Evolutionary conservation across 129 eudicot species (phyloP), one percentile per base, ranked within the genome.

Genomic region (Cynara cardunculus): DNA sequence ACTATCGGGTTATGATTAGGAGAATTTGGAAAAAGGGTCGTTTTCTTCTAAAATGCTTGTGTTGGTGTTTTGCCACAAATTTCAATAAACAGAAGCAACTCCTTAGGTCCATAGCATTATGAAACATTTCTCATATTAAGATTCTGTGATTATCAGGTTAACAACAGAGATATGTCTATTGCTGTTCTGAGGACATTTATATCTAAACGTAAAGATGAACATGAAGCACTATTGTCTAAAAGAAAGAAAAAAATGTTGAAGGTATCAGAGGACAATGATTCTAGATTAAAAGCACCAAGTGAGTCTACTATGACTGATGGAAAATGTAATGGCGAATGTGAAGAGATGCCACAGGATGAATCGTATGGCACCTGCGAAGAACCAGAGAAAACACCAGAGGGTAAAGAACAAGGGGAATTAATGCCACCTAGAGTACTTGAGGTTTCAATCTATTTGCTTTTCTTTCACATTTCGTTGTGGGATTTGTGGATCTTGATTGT

Each of bases 341-440:
- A 88, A 66, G 88, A 82, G 68, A 80, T 44, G 46, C 71, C 88
- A 41, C 79, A 71, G 11, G 90, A 74, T 70, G 90, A 85, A 66
- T 71, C 86, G n/a, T 72, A 85, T 66, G 79, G 72, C 78, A 78
- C 68, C 64, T 64, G 84, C 7, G 87, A 85, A 86, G 90, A 92
- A 82, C 86, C 87, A 22, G 69, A 21, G 22, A 81, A 80, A 34
- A 75, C 74, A 80, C 85, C 71, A 64, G 93, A 70, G 83, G 91
- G 71, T 44, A 90, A 88, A 83, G 78, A 75, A 76, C 89, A 69
- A 12, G 79, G 79, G 35, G 97, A 89, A 87, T 79, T 88, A 67
- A 91, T 92, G 85, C 98, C 99, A 25, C 95, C 97, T 24, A 88
- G 92, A 85, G 99, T 96, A 68, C 94, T 96, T 68, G 99, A 96